Conservation (phyloP, 129 eudicot genomes). For the Escallonia rubra region DNA sequence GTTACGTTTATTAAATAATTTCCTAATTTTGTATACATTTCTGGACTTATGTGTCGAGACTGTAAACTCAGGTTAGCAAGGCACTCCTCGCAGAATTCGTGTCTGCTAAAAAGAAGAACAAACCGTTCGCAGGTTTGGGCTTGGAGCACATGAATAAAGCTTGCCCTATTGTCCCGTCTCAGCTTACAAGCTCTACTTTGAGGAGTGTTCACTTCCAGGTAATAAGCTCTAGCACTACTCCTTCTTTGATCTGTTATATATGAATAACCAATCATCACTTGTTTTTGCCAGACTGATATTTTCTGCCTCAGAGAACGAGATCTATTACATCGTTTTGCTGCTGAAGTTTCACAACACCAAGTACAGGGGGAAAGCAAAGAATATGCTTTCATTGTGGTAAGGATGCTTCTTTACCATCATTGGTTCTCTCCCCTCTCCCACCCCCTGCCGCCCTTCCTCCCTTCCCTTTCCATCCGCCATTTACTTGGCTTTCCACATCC, state of each 20-base stretch:
- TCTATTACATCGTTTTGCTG: constrained; percentile 65
- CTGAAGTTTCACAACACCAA: constrained; percentile 61
- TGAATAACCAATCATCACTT: constrained; percentile 4
- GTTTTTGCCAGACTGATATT: constrained; percentile 52
- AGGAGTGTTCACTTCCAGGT: constrained; percentile 76
- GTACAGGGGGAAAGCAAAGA: constrained; percentile 77
- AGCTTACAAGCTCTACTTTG: constrained; percentile 55
- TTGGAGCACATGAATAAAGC: constrained; percentile 80
- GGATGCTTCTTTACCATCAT: background rate
- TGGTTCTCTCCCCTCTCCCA: background rate
- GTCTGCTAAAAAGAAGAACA: constrained; percentile 57
- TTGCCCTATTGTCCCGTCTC: constrained; percentile 68
- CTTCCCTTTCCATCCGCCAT: no score
- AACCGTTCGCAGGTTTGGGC: constrained; percentile 72
- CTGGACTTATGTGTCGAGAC: background rate
- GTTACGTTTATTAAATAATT: no score
- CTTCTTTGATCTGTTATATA: background rate
- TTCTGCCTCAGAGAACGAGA: constrained; percentile 83
- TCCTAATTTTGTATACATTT: no score
- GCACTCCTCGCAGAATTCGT: constrained; percentile 71
- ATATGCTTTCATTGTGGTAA: constrained; percentile 61
- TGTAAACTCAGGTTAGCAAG: constrained; percentile 64
- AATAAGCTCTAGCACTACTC: background rate
- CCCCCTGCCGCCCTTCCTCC: no score
- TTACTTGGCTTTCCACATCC: no score